A percentile compares a stretch with the other conserved stretches of the same genome.
Conservation (phyloP, 306 rosid species). For the Vigna mungo region DNA sequence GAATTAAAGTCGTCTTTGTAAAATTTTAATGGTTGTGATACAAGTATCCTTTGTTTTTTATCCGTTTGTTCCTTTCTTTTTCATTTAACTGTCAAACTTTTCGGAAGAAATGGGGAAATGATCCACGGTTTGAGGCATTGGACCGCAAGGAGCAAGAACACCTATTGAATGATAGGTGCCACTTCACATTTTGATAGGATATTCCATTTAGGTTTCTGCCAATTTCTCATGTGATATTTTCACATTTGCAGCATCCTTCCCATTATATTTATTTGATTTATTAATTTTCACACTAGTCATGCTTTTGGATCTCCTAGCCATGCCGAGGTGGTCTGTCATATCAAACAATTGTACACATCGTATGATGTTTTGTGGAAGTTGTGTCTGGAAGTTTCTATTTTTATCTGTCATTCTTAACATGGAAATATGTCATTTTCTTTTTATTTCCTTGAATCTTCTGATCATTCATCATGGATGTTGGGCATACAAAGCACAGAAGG, state of each 20-base stretch:
- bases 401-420: slow-evolving; percentile 6
- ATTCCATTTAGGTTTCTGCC: slow-evolving; percentile 16
- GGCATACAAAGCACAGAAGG: background rate
- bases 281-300: slow-evolving; percentile 30
- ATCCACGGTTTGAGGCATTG: slow-evolving; percentile 85
- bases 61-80: no score
- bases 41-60: no score
- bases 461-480: slow-evolving; percentile 39
- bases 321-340: slow-evolving; percentile 21
- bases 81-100: no score
- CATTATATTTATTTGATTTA: slow-evolving; percentile 2
- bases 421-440: slow-evolving; percentile 1
- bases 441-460: background rate
- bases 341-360: background rate
- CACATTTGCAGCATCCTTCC: slow-evolving; percentile 8
- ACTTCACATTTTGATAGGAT: slow-evolving; percentile 29
- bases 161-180: slow-evolving; percentile 88
- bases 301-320: slow-evolving; percentile 7
- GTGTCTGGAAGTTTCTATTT: slow-evolving; percentile 2
- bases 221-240: slow-evolving; percentile 29
- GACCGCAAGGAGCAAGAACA: slow-evolving; percentile 96
- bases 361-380: slow-evolving; percentile 20
- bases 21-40: no score
- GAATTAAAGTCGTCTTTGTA: no score
- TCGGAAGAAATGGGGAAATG: slow-evolving; percentile 89